phyloP scores from a whole-genome alignment of 2,329 filamentous ascomycete genomes.

The Aspergillus nomiae region DNA sequence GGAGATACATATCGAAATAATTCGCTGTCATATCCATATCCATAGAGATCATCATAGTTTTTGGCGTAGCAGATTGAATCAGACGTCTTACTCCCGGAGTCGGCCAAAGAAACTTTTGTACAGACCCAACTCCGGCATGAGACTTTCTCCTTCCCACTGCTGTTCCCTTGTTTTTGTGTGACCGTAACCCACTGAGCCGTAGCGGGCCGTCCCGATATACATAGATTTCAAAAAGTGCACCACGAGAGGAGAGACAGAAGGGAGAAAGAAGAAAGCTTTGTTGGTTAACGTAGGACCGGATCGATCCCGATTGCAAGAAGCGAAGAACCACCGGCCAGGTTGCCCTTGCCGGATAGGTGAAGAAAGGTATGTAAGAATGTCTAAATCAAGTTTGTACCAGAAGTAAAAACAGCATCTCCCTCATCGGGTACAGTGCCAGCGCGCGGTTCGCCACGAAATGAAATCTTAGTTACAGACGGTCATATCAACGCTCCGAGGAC shows the following conservation, averaged over 20 bases:
- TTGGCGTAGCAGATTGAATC: neutral
- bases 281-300: conserved; percentile 13
- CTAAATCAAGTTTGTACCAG: conserved; percentile 21
- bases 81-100: neutral
- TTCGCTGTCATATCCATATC: conserved; percentile 12
- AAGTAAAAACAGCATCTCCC: conserved; percentile 21
- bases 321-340: conserved; percentile 14
- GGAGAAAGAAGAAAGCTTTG: conserved; percentile 13
- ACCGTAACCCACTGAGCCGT: neutral
- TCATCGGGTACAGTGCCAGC: conserved; percentile 30
- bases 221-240: conserved; percentile 15
- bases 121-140: neutral
- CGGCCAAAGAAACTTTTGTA: neutral
- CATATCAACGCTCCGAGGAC: conserved; percentile 1
- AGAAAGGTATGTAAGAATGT: conserved; percentile 18
- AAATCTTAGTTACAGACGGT: conserved; percentile 20
- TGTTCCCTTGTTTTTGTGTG: neutral
- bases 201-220: conserved; percentile 9
- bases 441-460: conserved; percentile 21
- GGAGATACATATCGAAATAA: conserved; percentile 1
- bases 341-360: conserved; percentile 5
- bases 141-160: conserved; percentile 1
- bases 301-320: conserved; percentile 5
- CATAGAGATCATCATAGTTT: conserved; percentile 11
- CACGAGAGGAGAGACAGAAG: conserved; percentile 4